Percentiles rank a stretch among this genome's conserved stretches.
Evolutionary conservation across 1,284 basidiomycete species (phyloP).

Genomic region (Lentinula novae-zelandiae): DNA sequence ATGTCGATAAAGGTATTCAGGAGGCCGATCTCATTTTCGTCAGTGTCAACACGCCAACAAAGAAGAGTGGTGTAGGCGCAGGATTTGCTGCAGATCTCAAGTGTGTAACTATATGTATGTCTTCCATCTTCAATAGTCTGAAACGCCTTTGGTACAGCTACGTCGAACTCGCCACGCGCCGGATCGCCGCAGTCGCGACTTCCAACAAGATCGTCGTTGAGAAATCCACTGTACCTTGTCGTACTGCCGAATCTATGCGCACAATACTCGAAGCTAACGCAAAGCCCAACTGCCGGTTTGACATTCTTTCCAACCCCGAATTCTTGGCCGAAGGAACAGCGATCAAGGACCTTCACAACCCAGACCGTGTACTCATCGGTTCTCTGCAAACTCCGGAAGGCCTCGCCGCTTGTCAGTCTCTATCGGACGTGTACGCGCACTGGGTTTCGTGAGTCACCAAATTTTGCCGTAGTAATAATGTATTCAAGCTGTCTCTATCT

Average conservation of each 20-base stretch:
- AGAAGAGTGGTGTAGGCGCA: conserved; percentile 95
- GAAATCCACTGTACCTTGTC: conserved; percentile 98
- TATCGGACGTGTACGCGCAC: conserved; percentile 86
- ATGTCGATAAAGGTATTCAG: conserved; percentile 89
- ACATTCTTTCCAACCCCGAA: conserved; percentile 99
- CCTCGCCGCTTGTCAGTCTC: conserved; percentile 72
- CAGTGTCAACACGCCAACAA: conserved; percentile 96
- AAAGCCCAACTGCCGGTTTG: conserved; percentile 86
- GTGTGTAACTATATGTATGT: conserved; percentile 35
- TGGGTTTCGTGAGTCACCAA: conserved; percentile 81
- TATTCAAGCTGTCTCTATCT: conserved; percentile 1
- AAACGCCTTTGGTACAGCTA: conserved; percentile 52
- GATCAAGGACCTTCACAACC: conserved; percentile 82
- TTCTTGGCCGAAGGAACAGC: conserved; percentile 99
- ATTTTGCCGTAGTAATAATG: neutral
- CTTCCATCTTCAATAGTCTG: conserved; percentile 1
- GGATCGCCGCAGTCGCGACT: conserved; percentile 88
- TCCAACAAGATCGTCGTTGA: conserved; percentile 98
- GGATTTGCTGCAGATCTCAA: conserved; percentile 98
- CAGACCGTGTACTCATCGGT: conserved; percentile 97
- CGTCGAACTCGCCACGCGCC: conserved; percentile 93
- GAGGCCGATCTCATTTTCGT: conserved; percentile 93
- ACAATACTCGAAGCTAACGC: conserved; percentile 99
- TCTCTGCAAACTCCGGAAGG: conserved; percentile 89
- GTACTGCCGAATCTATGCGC: conserved; percentile 98